These are phyloP conservation scores for Cyanidium caldarium DNA, from an alignment of 23 red algal genomes.

Conservation along the genomic window DNA sequence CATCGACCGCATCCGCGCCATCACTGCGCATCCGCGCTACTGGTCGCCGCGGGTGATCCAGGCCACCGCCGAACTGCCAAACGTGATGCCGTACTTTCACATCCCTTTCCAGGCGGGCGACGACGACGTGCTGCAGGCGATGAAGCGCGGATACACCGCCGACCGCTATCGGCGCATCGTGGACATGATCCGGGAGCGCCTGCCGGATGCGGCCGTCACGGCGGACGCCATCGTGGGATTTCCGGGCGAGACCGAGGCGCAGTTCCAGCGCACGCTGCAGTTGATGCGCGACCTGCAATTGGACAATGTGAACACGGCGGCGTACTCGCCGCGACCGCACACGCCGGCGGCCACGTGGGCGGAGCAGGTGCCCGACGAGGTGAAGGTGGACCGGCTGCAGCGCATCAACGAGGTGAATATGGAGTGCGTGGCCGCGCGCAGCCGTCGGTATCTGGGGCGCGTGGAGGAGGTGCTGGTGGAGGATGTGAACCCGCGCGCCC, in stretches of 20 bases:
- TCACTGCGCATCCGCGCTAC: conserved; percentile 82
- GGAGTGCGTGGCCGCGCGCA: conserved; percentile 22
- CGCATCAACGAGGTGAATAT: conserved; percentile 52
- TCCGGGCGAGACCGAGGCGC: conserved; percentile 77
- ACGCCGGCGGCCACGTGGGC: conserved; percentile 57
- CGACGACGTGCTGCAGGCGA: conserved; percentile 45
- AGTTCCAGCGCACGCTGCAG: conserved; percentile 57
- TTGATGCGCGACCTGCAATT: conserved; percentile 51
- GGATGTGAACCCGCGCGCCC: conserved; percentile 18
- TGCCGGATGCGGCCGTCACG: conserved; percentile 78
- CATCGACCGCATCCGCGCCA: conserved; percentile 72
- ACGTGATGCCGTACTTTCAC: conserved; percentile 62
- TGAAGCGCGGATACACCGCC: conserved; percentile 75
- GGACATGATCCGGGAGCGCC: conserved; percentile 45
- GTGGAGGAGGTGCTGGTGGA: conserved; percentile 65
- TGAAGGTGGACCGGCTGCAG: conserved; percentile 45
- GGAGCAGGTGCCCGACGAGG: conserved; percentile 54
- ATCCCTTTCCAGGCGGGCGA: conserved; percentile 83
- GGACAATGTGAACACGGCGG: conserved; percentile 77
- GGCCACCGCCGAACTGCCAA: conserved; percentile 34
- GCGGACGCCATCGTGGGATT: conserved; percentile 90
- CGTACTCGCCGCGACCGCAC: conserved; percentile 83
- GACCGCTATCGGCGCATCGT: conserved; percentile 49
- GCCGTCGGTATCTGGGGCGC: conserved; percentile 51
- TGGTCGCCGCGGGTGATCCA: conserved; percentile 44